Conservation (phyloP, 2,329 filamentous ascomycete species). For the Curvularia spicifera region DNA sequence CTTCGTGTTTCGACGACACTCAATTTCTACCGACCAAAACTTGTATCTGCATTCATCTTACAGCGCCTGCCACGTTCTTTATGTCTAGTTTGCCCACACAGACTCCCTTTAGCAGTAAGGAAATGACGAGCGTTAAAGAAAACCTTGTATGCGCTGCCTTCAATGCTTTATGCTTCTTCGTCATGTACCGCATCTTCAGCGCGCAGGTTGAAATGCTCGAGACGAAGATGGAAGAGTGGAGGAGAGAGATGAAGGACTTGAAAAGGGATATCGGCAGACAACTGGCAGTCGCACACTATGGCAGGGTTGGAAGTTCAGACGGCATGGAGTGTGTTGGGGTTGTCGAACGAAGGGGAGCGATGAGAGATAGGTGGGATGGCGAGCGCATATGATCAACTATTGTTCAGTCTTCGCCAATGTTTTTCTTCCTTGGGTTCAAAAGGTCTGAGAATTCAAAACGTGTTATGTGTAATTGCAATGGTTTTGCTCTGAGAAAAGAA, state of each 20-base stretch:
- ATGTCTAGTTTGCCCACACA: neutral
- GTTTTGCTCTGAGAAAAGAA: no score
- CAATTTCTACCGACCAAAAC: neutral
- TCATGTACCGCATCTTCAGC: conserved; percentile 6
- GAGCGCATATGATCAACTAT: neutral
- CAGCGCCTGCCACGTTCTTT: neutral
- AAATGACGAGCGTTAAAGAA: neutral
- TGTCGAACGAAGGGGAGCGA: neutral
- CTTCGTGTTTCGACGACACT: neutral
- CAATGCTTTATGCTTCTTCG: conserved; percentile 3
- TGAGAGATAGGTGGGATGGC: neutral
- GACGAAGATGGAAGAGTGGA: neutral
- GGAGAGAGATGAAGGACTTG: neutral
- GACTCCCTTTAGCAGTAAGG: neutral
- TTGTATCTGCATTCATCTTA: neutral
- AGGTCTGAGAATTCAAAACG: no score
- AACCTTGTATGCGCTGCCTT: neutral
- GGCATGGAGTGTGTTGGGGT: neutral
- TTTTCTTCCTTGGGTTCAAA: no score
- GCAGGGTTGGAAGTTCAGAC: neutral
- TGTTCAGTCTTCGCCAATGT: neutral
- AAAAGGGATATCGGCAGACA: neutral
- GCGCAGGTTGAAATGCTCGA: conserved; percentile 1
- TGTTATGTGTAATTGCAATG: no score
- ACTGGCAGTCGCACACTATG: neutral